phyloP scores from a whole-genome alignment of 768 basidiomycete species.

The Vararia minispora region DNA sequence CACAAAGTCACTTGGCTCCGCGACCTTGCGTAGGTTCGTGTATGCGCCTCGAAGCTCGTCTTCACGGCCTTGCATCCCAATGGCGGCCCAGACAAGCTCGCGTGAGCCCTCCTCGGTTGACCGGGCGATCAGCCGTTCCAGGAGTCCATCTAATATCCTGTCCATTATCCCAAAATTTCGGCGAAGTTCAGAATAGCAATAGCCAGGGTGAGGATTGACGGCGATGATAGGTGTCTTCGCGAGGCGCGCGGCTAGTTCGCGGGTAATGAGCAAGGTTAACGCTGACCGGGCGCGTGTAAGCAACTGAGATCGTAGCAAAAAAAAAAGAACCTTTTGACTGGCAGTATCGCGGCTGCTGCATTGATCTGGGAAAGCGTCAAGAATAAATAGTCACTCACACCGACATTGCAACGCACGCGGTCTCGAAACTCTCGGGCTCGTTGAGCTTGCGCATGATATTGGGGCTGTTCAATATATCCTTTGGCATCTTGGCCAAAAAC shows the following conservation, averaged over 20 bases:
- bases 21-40: neutral
- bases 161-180: neutral
- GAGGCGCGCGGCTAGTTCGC: constrained; percentile 3
- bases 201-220: neutral
- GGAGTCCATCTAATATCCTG: neutral
- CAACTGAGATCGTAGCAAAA: no score
- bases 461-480: neutral
- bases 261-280: neutral
- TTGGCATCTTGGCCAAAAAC: neutral
- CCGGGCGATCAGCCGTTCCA: neutral
- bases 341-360: no score
- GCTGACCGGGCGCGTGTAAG: neutral
- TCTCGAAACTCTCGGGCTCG: neutral
- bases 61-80: no score
- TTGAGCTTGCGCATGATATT: constrained; percentile 1
- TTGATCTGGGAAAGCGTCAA: no score
- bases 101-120: neutral
- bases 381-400: neutral
- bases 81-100: constrained; percentile 1
- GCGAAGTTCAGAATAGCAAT: neutral
- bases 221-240: neutral
- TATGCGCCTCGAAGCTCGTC: constrained; percentile 1
- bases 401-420: neutral
- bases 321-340: neutral
- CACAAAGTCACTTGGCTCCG: constrained; percentile 2